These are phyloP conservation scores for Silene vulgaris DNA, from an alignment of 179 eudicot genomes.

Conservation along the genomic window DNA sequence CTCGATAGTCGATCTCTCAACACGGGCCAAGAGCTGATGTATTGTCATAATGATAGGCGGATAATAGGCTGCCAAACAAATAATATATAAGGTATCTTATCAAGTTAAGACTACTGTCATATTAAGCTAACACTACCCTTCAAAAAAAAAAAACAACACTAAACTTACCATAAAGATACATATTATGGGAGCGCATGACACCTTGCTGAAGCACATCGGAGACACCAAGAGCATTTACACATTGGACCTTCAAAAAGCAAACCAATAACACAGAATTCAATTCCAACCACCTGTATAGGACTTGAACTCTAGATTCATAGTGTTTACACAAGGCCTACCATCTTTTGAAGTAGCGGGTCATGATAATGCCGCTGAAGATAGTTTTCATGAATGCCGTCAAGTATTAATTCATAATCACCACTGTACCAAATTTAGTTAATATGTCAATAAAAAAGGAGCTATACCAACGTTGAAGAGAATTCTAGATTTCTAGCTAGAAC, in stretches of 20 bases:
- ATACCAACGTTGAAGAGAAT: slow-evolving; percentile 7
- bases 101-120: background rate
- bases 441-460: slow-evolving; percentile 14
- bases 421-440: slow-evolving; percentile 38
- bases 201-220: slow-evolving; percentile 72
- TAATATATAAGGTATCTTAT: slow-evolving; percentile 15
- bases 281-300: slow-evolving; percentile 11
- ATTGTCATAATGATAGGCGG: slow-evolving; percentile 54
- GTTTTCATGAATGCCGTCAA: slow-evolving; percentile 90
- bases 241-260: slow-evolving; percentile 54
- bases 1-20: slow-evolving; percentile 71
- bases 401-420: slow-evolving; percentile 74
- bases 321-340: slow-evolving; percentile 47
- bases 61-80: slow-evolving; percentile 57
- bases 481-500: slow-evolving; percentile 19
- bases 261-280: slow-evolving; percentile 17
- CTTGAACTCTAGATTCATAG: slow-evolving; percentile 14
- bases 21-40: slow-evolving; percentile 68
- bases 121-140: background rate
- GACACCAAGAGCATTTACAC: slow-evolving; percentile 66
- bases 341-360: slow-evolving; percentile 88
- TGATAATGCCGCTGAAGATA: slow-evolving; percentile 69
- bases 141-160: background rate
- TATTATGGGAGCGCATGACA: slow-evolving; percentile 71
- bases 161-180: slow-evolving; percentile 74